Conservation (phyloP, 2,329 filamentous ascomycete genomes). For the Fusarium sp. region DNA sequence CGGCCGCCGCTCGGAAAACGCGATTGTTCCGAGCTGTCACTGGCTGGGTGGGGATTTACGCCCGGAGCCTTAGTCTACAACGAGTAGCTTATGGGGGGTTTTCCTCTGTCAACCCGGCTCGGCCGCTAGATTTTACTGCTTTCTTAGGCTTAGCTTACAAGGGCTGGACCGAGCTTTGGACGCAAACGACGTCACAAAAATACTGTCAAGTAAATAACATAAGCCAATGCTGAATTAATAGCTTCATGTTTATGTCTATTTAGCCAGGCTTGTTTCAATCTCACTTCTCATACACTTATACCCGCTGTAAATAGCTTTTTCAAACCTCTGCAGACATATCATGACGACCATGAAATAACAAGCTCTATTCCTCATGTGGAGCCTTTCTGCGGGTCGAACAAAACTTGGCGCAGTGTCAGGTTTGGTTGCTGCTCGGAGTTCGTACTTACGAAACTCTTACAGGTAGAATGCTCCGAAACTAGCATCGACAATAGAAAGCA, state of each 20-base stretch:
- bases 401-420: conserved; percentile 28
- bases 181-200: conserved; percentile 38
- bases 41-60: conserved; percentile 18
- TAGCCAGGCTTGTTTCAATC: rapidly evolving
- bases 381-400: conserved; percentile 19
- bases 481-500: background rate
- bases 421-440: conserved; percentile 24
- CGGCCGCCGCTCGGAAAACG: conserved; percentile 46
- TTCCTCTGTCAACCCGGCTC: conserved; percentile 14
- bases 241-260: background rate
- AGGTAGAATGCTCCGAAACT: conserved; percentile 16
- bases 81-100: conserved; percentile 29
- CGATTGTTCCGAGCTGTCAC: conserved; percentile 45
- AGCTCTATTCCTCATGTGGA: conserved; percentile 30
- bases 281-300: rapidly evolving
- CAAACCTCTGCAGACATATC: conserved; percentile 1
- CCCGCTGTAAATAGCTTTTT: rapidly evolving
- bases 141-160: conserved; percentile 11
- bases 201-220: background rate
- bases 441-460: conserved; percentile 29
- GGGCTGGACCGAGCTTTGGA: conserved; percentile 6
- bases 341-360: conserved; percentile 26
- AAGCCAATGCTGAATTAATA: background rate
- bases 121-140: conserved; percentile 25
- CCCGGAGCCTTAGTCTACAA: conserved; percentile 11